A percentile compares a stretch with the other conserved stretches of the same genome.
phyloP scores from a whole-genome alignment of 345 rosid species.

The Lagerstroemia speciosa region DNA sequence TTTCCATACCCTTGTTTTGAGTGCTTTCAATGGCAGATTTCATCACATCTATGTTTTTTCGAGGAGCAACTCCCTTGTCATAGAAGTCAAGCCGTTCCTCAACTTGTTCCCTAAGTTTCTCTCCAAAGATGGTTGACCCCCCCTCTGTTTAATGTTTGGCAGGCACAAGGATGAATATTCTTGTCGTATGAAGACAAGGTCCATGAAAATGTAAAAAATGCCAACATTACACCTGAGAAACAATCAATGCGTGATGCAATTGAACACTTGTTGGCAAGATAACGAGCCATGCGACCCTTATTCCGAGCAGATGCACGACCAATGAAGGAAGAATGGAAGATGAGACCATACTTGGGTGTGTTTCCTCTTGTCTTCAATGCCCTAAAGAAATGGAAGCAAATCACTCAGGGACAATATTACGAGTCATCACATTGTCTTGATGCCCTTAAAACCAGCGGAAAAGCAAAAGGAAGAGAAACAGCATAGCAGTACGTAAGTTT shows the following conservation, averaged over 20 bases:
- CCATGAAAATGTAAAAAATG: not conserved
- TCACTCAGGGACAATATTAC: not conserved
- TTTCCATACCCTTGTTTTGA: constrained; percentile 40
- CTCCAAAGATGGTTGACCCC: constrained; percentile 57
- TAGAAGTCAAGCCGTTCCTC: constrained; percentile 86
- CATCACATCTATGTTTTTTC: constrained; percentile 95
- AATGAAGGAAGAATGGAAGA: constrained; percentile 90
- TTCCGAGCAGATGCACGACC: constrained; percentile 82
- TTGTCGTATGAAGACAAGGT: not conserved
- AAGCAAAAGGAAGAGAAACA: not conserved
- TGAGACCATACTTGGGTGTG: constrained; percentile 91
- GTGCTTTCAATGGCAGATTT: constrained; percentile 53
- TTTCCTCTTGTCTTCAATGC: constrained; percentile 92
- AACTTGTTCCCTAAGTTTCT: constrained; percentile 87
- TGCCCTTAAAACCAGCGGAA: not conserved
- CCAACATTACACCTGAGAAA: constrained; percentile 51
- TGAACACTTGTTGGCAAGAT: constrained; percentile 90
- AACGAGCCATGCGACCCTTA: constrained; percentile 97
- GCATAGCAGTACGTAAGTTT: not conserved
- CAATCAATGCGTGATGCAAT: constrained; percentile 93
- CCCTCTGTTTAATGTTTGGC: constrained; percentile 30
- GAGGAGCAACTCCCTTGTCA: constrained; percentile 93
- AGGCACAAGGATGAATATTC: not conserved
- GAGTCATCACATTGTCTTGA: not conserved
- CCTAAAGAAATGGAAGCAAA: constrained; percentile 26